Conservation (phyloP, 495 filamentous ascomycete species). For the Chaetomium fimeti region DNA sequence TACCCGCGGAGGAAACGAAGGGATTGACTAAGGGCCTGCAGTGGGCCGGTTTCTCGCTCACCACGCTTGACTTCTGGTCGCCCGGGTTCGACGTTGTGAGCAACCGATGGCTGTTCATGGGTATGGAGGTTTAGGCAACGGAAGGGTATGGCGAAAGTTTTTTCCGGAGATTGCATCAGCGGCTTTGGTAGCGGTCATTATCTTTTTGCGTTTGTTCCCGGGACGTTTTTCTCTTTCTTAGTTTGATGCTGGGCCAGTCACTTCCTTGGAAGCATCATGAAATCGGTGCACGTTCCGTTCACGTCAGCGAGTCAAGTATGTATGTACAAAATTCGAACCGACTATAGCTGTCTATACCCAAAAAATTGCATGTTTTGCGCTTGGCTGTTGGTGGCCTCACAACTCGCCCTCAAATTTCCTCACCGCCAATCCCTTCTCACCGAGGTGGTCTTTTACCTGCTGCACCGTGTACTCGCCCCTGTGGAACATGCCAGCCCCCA, state of each 20-base stretch:
- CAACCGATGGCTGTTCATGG: constrained; percentile 77
- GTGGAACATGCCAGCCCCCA: constrained; percentile 98
- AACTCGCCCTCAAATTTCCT: constrained; percentile 64
- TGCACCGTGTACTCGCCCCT: constrained; percentile 90
- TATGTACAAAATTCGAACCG: not conserved
- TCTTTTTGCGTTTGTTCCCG: not conserved
- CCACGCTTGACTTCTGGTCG: constrained; percentile 73
- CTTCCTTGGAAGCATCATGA: not conserved
- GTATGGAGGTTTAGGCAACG: constrained; percentile 67
- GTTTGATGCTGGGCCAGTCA: not conserved
- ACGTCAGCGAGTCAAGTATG: not conserved
- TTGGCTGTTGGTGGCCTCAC: constrained; percentile 21
- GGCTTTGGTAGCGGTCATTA: not conserved
- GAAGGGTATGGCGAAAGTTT: constrained; percentile 37
- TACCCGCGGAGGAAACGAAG: constrained; percentile 56
- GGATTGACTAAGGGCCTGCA: constrained; percentile 74
- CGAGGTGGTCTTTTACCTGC: constrained; percentile 85
- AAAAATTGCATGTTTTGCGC: not conserved
- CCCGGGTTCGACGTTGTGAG: constrained; percentile 58
- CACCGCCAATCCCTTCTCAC: constrained; percentile 68
- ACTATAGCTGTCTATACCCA: not conserved
- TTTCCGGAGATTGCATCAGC: not conserved
- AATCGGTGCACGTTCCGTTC: not conserved
- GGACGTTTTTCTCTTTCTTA: not conserved
- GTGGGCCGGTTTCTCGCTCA: constrained; percentile 87